Evolutionary conservation across 2,329 filamentous ascomycete species (phyloP), one percentile per base, ranked within the genome.

Genomic region (Aspergillus oerlinghausenensis): DNA sequence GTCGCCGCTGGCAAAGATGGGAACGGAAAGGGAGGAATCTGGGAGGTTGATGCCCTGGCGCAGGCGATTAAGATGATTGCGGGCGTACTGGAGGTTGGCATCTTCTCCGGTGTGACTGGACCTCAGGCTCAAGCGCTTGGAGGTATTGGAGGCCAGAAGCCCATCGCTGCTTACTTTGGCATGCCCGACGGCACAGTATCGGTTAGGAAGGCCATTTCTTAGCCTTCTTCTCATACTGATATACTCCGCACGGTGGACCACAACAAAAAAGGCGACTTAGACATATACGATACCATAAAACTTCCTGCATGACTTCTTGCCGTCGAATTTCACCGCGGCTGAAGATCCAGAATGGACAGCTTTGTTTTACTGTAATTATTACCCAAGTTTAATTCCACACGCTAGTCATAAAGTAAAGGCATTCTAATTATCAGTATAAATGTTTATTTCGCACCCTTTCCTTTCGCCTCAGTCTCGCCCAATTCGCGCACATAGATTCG

Each of bases 141-240:
- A 62, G 79, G 81, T 54, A 76, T 85, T 50, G 88, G 89, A 50
- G 92, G 90, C 0, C 91, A 97, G 77, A 96, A 93, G 77, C 94
- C 94, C 0, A 83, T 97, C 11, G 92, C 92, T 28, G 92, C 91
- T 25, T 99, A 97, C 77, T 99, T 97, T 75, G 94, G 94, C 38
- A 89, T 94, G 85, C 84, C 88, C 48, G 89, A 90, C 68, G 89
- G 89, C 3, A 80, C 79, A 10, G 87, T 89, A 14, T 77, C 86
- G 66, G 78, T 87, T 50, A 70, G 79, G 61, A 73, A 70, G 58
- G 78, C 78, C n/a, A 32, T 56, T 50, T 53, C 52, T 29, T 69
- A 55, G 65, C 9, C 6, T 8, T 9, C 3, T 25, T 50, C 28
- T 17, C 32, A 14, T 35, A 14, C 43, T 26, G 5, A 14, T 14